phyloP scores from a whole-genome alignment of 2,329 filamentous ascomycete genomes.

The Bisporella sp. region DNA sequence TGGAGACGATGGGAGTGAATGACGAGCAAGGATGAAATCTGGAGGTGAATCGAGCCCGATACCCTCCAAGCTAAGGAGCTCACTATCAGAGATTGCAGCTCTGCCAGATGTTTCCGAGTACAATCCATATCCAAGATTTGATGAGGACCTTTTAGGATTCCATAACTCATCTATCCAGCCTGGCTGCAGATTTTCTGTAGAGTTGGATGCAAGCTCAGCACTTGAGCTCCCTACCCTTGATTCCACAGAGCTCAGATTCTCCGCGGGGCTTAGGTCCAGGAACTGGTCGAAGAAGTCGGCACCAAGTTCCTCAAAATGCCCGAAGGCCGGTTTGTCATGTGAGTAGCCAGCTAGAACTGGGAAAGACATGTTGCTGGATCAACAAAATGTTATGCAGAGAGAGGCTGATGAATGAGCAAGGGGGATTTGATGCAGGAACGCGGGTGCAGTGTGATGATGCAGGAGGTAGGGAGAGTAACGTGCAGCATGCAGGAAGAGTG shows the following conservation, averaged over 20 bases:
- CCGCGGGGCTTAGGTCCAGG: slow-evolving; percentile 49
- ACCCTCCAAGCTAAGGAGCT: slow-evolving; percentile 24
- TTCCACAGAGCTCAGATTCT: slow-evolving; percentile 34
- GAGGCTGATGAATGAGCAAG: slow-evolving; percentile 9
- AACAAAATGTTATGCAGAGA: slow-evolving; percentile 3
- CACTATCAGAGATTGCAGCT: slow-evolving; percentile 25
- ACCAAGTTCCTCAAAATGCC: slow-evolving; percentile 43
- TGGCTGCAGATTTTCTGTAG: slow-evolving; percentile 12
- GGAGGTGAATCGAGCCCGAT: slow-evolving; percentile 22
- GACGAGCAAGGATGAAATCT: slow-evolving; percentile 9
- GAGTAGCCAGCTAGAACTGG: slow-evolving; percentile 19
- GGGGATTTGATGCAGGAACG: slow-evolving; percentile 14
- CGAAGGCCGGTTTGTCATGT: slow-evolving; percentile 46
- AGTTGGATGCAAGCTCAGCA: slow-evolving; percentile 26
- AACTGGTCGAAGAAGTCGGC: slow-evolving; percentile 59
- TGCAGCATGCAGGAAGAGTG: slow-evolving; percentile 14
- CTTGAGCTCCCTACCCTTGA: slow-evolving; percentile 35
- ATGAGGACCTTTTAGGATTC: slow-evolving; percentile 14
- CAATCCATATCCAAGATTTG: slow-evolving; percentile 14
- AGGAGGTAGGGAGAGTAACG: slow-evolving; percentile 11
- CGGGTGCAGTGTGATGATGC: slow-evolving; percentile 16
- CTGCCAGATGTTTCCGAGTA: slow-evolving; percentile 21
- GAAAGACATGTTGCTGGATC: slow-evolving; percentile 19
- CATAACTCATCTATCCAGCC: slow-evolving; percentile 14
- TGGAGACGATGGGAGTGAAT: slow-evolving; percentile 20